A percentile compares a stretch with the other conserved stretches of the same genome.
phyloP scores from a whole-genome alignment of 768 basidiomycete species.

The Hypholoma fasciculare region DNA sequence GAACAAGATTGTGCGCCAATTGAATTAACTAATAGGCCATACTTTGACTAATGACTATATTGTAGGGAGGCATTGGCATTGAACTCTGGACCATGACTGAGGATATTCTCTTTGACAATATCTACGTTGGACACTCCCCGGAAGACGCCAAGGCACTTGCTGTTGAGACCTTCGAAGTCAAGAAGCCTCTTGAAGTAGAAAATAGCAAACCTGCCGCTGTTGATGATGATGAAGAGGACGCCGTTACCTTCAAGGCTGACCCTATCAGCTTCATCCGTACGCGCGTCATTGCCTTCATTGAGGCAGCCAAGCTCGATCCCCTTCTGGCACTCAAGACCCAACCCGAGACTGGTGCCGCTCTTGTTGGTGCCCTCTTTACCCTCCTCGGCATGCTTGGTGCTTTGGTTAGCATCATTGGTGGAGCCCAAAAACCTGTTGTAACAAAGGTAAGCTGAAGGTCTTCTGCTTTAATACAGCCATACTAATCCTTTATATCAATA shows the following conservation, averaged over 20 bases:
- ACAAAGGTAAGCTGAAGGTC: constrained; percentile 52
- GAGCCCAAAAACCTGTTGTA: constrained; percentile 66
- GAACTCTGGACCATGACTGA: constrained; percentile 99
- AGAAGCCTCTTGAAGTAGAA: constrained; percentile 79
- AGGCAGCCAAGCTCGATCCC: constrained; percentile 74
- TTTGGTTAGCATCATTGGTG: constrained; percentile 77
- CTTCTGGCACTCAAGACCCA: constrained; percentile 82
- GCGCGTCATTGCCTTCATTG: constrained; percentile 79
- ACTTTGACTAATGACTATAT: constrained; percentile 3
- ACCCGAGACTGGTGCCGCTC: constrained; percentile 83
- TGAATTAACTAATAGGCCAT: neutral
- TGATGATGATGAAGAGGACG: constrained; percentile 46
- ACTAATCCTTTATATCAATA: constrained; percentile 4
- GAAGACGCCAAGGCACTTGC: constrained; percentile 85
- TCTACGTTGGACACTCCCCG: constrained; percentile 90
- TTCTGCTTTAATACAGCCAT: neutral
- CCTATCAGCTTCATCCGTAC: constrained; percentile 80
- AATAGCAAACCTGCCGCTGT: constrained; percentile 54
- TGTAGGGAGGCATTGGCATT: constrained; percentile 89
- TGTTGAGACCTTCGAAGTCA: constrained; percentile 86
- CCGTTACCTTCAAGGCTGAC: constrained; percentile 62
- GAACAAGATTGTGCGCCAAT: constrained; percentile 71
- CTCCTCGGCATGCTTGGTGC: constrained; percentile 84
- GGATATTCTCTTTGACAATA: constrained; percentile 90
- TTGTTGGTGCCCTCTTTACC: constrained; percentile 73